A percentile compares a stretch with the other conserved stretches of the same genome.
Conservation (phyloP, 345 rosid genomes). For the Clarkia xantiana region DNA sequence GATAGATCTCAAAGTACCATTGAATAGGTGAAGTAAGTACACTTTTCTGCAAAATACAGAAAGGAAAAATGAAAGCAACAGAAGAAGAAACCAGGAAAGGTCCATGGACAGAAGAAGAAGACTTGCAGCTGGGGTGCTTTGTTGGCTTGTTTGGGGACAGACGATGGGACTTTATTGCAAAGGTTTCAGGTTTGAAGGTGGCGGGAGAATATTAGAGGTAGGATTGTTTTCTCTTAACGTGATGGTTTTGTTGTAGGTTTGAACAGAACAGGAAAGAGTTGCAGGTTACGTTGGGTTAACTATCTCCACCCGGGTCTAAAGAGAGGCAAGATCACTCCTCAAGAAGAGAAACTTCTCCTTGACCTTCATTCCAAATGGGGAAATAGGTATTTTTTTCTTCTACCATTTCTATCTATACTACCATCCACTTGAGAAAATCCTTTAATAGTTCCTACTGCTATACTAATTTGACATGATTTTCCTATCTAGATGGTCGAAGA, state of each 20-base stretch:
- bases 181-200: slow-evolving; percentile 99
- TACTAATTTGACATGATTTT: neutral
- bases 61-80: slow-evolving; percentile 31
- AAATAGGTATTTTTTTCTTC: slow-evolving; percentile 49
- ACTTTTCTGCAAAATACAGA: slow-evolving; percentile 5
- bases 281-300: slow-evolving; percentile 99
- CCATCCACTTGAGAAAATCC: no score
- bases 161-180: slow-evolving; percentile 96
- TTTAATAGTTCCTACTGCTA: neutral
- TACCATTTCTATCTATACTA: neutral
- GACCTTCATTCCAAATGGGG: slow-evolving; percentile 96
- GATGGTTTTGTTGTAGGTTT: slow-evolving; percentile 90
- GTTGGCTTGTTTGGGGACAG: slow-evolving; percentile 94
- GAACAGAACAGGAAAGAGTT: slow-evolving; percentile 97
- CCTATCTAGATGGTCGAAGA: slow-evolving; percentile 77
- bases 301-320: slow-evolving; percentile 96
- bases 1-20: slow-evolving; percentile 18
- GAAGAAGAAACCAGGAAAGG: slow-evolving; percentile 74
- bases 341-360: slow-evolving; percentile 80
- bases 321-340: slow-evolving; percentile 91
- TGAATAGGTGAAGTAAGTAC: slow-evolving; percentile 11
- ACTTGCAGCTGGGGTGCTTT: slow-evolving; percentile 67
- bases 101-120: slow-evolving; percentile 98
- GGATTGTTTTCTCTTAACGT: slow-evolving; percentile 41
- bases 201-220: slow-evolving; percentile 94